Percentiles rank a stretch among this genome's conserved stretches.
Evolutionary conservation across 164 flowering plant species (phyloP).

Genomic region (Protea cynaroides): DNA sequence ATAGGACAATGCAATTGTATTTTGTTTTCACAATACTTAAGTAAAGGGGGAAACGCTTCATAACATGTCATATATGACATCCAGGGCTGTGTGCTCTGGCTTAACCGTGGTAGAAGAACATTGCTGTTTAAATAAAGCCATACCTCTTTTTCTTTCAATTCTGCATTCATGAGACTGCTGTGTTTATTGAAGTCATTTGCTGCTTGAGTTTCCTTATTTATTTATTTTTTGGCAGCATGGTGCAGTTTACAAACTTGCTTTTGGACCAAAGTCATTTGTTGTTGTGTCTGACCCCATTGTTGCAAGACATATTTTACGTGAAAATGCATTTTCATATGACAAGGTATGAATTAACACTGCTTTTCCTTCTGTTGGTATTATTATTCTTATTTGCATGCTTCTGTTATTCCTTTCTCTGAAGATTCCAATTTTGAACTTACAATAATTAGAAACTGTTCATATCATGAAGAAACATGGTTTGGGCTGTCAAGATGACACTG

Average conservation of each 20-base stretch:
- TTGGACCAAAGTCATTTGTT: conserved; percentile 95
- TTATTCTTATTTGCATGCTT: not conserved
- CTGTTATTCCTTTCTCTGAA: not conserved
- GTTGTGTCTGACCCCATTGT: conserved; percentile 96
- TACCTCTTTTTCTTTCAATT: not conserved
- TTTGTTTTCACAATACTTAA: not conserved
- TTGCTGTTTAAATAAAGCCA: conserved; percentile 2
- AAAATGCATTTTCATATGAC: conserved; percentile 89
- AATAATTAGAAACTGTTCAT: too few relatives aligned
- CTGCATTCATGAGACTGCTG: not conserved
- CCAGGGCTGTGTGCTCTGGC: not conserved
- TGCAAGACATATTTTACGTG: conserved; percentile 84
- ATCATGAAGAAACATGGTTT: too few relatives aligned
- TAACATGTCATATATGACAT: not conserved
- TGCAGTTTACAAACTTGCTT: conserved; percentile 90
- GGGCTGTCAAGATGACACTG: too few relatives aligned
- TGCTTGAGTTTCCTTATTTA: not conserved
- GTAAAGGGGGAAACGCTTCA: too few relatives aligned
- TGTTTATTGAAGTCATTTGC: not conserved
- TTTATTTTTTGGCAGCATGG: conserved; percentile 66
- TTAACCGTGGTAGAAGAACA: not conserved
- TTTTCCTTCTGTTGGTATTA: not conserved
- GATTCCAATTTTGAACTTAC: not conserved
- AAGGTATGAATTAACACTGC: conserved; percentile 44
- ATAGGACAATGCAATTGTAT: too few relatives aligned